Base-by-base conservation (phyloP, 2,329 filamentous ascomycete genomes). In the Dothidotthia symphoricarpi region DNA sequence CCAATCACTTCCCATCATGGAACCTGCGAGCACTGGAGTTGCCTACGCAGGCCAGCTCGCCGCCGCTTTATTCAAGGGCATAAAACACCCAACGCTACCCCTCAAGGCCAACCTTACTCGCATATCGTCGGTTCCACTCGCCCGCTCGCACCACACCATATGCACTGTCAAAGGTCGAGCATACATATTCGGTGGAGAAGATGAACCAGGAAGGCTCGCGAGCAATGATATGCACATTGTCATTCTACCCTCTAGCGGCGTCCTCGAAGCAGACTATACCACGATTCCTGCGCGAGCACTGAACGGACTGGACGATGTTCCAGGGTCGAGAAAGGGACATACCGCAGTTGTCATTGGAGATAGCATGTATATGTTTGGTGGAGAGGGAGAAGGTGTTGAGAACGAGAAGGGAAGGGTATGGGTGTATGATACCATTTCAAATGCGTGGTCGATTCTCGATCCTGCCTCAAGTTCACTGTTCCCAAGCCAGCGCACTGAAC, bases 101-200 rank as follows among this genome's bases (percentile, higher is more conserved):
- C 64, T 80, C 35, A 75, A 72, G 43, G 74, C 74, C 6, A 70
- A 69, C 1, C 69, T 79, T 29, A 69, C 65, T 8, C 74, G 72
- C 35, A 69, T 81, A 34, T 69, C 54, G 42, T 53, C 69, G 47
- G 49, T 69, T 43, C 41, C 63, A 39, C 66, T 81, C 9, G 67
- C 69, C 6, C 69, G 76, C 36, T 69, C 71, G 7, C 60, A 72
- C 29, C 77, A 81, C 57, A 75, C 74, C 3, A 51, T 80, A 31
- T 76, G 74, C 3, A 61, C 77, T 30, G 67, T 81, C 45, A 73
- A 72, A 41, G 70, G 73, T 35, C 73, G 74, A 45, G 75, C 75
- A 19, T 78, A 78, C 53, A 72, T 80, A 36, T 79, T 79, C 45
- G 76, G 77, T 6, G 77, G 77, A 35, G 67, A 72, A 50, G 60